Conservation (phyloP, 1,284 basidiomycete genomes). For the Neotropicomus parvogracilis region DNA sequence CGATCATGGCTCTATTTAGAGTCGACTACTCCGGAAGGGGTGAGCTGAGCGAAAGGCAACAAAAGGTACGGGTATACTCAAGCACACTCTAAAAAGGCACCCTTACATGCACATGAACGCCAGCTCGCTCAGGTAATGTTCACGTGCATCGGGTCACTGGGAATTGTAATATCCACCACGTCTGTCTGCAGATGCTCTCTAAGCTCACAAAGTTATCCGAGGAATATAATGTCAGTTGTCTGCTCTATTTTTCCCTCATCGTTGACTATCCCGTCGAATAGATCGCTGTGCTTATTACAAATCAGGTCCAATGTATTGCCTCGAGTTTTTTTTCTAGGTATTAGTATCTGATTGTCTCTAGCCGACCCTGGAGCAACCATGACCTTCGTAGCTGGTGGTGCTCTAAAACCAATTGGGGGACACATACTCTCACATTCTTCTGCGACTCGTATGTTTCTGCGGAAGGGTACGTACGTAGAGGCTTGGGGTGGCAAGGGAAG, state of each 20-base stretch:
- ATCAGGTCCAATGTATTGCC: conserved; percentile 79
- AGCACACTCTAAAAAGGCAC: neutral
- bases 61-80: conserved; percentile 54
- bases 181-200: conserved; percentile 70
- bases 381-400: conserved; percentile 89
- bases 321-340: neutral
- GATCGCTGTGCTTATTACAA: conserved; percentile 85
- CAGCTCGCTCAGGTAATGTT: conserved; percentile 61
- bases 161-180: neutral
- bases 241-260: conserved; percentile 2
- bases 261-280: conserved; percentile 37
- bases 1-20: conserved; percentile 93
- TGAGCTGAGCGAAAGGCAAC: conserved; percentile 88
- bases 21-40: conserved; percentile 91
- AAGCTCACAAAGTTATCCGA: conserved; percentile 89
- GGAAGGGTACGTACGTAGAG: conserved; percentile 64
- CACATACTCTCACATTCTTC: conserved; percentile 87
- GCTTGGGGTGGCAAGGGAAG: neutral
- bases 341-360: conserved; percentile 29
- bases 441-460: conserved; percentile 76
- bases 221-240: conserved; percentile 67
- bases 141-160: neutral
- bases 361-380: conserved; percentile 93
- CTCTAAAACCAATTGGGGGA: conserved; percentile 83
- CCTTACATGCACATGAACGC: neutral